A percentile compares a stretch with the other conserved stretches of the same genome.
Evolutionary conservation across 1,284 basidiomycete species (phyloP).

Genomic region (Takashimella koratensis): DNA sequence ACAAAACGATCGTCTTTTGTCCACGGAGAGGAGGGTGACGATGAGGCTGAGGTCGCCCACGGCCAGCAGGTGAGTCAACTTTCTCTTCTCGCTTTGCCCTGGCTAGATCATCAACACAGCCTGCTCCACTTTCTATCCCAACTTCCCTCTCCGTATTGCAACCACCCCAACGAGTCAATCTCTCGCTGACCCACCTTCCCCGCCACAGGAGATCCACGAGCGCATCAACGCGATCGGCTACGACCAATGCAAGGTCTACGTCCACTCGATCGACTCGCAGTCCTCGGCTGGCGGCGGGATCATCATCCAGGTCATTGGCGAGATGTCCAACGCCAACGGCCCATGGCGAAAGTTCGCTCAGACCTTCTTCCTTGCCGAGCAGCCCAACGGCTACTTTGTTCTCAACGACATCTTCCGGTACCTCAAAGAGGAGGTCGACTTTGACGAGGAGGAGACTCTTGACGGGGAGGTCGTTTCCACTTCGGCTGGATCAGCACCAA

Average conservation of each 20-base stretch:
- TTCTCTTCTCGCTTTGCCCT: too few species aligned
- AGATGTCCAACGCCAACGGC: slow-evolving; percentile 85
- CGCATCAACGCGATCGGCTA: slow-evolving; percentile 91
- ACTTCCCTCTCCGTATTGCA: too few species aligned
- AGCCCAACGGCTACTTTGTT: slow-evolving; percentile 98
- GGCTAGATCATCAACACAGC: too few species aligned
- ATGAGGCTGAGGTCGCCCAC: slow-evolving; percentile 66
- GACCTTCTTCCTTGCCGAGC: slow-evolving; percentile 99
- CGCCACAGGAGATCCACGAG: slow-evolving; percentile 85
- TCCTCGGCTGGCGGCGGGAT: slow-evolving; percentile 92
- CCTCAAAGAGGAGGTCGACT: slow-evolving; percentile 89
- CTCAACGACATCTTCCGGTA: slow-evolving; percentile 99
- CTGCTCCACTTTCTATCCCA: neutral
- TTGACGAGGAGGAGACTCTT: slow-evolving; percentile 62
- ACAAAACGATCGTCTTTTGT: slow-evolving; percentile 96
- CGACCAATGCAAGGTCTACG: slow-evolving; percentile 96
- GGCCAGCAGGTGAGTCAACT: slow-evolving; percentile 75
- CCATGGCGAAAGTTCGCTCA: slow-evolving; percentile 98
- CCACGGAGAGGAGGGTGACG: slow-evolving; percentile 94
- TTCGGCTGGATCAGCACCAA: neutral
- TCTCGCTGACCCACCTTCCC: neutral
- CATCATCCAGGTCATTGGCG: slow-evolving; percentile 98
- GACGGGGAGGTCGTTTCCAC: slow-evolving; percentile 27
- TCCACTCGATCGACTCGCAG: slow-evolving; percentile 90
- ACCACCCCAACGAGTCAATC: too few species aligned